Percentiles rank a stretch among this genome's conserved stretches.
These are phyloP conservation scores for Gynandropsis gynandra DNA, from an alignment of 345 rosid genomes.

Conservation along the genomic window DNA sequence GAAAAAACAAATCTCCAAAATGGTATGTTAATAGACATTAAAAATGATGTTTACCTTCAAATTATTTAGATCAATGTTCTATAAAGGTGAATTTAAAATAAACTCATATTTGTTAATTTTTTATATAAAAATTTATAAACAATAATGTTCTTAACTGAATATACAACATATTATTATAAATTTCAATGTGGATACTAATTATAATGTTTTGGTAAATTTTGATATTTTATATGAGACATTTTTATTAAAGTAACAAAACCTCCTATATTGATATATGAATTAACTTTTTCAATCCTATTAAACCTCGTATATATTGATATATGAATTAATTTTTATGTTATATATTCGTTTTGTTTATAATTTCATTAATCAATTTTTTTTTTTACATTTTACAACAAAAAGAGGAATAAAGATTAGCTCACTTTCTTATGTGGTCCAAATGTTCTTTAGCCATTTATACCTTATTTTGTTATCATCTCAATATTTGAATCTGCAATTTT, in stretches of 20 bases:
- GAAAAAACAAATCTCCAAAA: background rate
- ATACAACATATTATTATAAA: background rate
- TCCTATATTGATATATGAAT: too few species aligned
- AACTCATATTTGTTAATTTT: background rate
- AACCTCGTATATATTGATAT: background rate
- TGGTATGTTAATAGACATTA: background rate
- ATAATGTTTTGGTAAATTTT: too few species aligned
- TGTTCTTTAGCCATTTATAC: slow-evolving; percentile 12
- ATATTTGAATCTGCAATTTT: slow-evolving; percentile 8
- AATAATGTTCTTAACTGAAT: background rate
- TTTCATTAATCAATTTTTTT: background rate
- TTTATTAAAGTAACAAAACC: background rate
- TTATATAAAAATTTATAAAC: background rate
- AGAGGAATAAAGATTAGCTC: slow-evolving; percentile 15
- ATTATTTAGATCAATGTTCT: too few species aligned
- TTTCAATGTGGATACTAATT: too few species aligned
- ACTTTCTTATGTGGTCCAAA: slow-evolving; percentile 21
- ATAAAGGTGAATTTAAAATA: background rate
- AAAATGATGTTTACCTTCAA: too few species aligned
- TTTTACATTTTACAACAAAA: background rate
- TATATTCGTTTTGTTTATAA: too few species aligned
- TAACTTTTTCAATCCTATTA: background rate
- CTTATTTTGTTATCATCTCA: slow-evolving; percentile 13
- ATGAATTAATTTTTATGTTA: background rate
- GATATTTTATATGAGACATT: too few species aligned